Conservation (phyloP, 2,329 filamentous ascomycete species). For the Aureobasidium sp. region DNA sequence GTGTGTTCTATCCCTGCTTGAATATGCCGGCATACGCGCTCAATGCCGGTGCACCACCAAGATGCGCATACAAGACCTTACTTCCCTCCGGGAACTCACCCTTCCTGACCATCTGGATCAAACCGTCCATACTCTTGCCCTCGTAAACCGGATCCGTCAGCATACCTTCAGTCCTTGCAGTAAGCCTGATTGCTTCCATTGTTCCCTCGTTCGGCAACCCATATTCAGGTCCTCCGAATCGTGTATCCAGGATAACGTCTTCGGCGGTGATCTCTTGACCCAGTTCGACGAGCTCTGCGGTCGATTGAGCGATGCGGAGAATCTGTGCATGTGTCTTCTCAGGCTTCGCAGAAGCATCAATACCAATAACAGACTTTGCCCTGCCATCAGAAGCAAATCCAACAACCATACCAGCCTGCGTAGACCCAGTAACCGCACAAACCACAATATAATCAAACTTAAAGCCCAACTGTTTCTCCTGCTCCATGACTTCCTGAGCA, state of each 20-base stretch:
- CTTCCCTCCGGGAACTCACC: constrained; percentile 52
- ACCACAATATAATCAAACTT: constrained; percentile 58
- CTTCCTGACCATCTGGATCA: constrained; percentile 59
- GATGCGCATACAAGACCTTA: constrained; percentile 62
- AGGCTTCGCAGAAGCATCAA: constrained; percentile 56
- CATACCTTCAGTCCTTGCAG: constrained; percentile 60
- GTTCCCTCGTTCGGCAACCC: constrained; percentile 59
- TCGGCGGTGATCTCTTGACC: constrained; percentile 50
- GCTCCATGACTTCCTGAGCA: constrained; percentile 58
- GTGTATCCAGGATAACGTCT: constrained; percentile 55
- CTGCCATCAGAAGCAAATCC: constrained; percentile 51
- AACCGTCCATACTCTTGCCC: constrained; percentile 64
- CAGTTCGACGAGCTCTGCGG: constrained; percentile 55
- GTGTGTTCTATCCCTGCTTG: constrained; percentile 2
- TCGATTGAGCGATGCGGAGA: constrained; percentile 56
- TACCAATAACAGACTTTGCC: constrained; percentile 53
- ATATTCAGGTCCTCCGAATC: constrained; percentile 61
- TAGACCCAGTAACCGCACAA: constrained; percentile 65
- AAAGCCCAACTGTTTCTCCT: constrained; percentile 52
- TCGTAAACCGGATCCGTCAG: constrained; percentile 71
- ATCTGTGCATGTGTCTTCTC: constrained; percentile 57
- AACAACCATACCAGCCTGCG: constrained; percentile 63
- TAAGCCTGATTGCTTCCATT: constrained; percentile 59
- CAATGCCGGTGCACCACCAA: constrained; percentile 61
- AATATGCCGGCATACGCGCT: constrained; percentile 48